Percentiles rank a stretch among this genome's conserved stretches.
These are phyloP conservation scores for Candida odintsovae DNA, from an alignment of 805 yeast species.

Conservation along the genomic window DNA sequence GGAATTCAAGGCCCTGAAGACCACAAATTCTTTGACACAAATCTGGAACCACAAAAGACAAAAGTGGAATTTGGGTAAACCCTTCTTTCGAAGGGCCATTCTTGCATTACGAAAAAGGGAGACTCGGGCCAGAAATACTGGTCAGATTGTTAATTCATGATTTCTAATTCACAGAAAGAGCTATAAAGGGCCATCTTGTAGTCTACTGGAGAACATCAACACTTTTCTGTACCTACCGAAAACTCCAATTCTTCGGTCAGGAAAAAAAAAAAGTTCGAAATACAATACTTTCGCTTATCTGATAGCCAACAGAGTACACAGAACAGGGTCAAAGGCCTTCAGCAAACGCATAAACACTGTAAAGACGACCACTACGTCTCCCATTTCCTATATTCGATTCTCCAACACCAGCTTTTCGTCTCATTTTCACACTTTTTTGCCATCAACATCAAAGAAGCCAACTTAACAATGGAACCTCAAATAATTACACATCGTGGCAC, in stretches of 20 bases:
- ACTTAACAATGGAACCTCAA: constrained; percentile 10
- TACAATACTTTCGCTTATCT: not conserved
- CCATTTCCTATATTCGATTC: too few relatives aligned
- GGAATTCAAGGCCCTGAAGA: too few relatives aligned
- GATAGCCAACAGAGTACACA: not conserved
- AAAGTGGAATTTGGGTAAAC: too few relatives aligned
- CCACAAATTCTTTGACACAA: not conserved
- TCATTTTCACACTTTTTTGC: not conserved
- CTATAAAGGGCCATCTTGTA: too few relatives aligned
- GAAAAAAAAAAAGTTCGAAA: not conserved
- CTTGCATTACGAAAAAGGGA: not conserved
- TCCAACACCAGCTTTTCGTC: not conserved
- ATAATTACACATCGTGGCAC: constrained; percentile 25
- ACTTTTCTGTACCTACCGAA: not conserved
- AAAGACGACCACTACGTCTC: not conserved
- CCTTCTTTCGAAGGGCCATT: not conserved
- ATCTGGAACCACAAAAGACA: too few relatives aligned
- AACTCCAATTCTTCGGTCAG: too few relatives aligned
- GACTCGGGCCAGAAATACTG: too few relatives aligned
- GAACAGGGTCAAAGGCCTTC: not conserved
- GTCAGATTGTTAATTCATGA: too few relatives aligned
- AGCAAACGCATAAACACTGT: not conserved
- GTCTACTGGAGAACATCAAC: not conserved
- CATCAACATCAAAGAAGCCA: not conserved
- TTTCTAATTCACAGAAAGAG: too few relatives aligned